Evolutionary conservation across 192 early-diverging fungal genomes (phyloP), one percentile per base, ranked within the genome.

Genomic region (Coemansia sp.): DNA sequence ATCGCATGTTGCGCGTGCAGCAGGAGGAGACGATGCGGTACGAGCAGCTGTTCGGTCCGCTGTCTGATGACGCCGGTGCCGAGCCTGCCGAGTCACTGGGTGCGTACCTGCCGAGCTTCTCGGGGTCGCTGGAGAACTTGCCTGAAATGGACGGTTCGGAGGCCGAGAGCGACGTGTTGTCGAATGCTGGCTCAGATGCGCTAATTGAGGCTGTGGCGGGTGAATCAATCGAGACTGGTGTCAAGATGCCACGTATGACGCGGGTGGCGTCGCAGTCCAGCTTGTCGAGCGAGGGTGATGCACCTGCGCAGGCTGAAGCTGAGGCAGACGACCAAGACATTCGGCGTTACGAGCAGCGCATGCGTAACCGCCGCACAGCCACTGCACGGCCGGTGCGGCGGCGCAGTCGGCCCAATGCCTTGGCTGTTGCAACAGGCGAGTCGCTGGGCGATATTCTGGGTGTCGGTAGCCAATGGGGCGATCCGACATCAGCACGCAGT

Each of bases 361-460:
- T 70, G 47, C 59, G 50, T 21, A 69, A 61, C 46, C 71, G 67
- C 1, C 67, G 64, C 11, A 44, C 40, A n/a, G 61, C 71, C 10
- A 44, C 9, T 47, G 24, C 70, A 64, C 40, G 37, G 51, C 20
- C 63, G 60, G 40, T 46, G 50, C 42, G 40, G 28, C 25, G 55
- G 20, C n/a, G 38, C 40, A 26, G 56, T 49, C 25, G 55, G 71
- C 5, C 71, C 2, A 24, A n/a, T 3, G 40, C 63, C 20, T 58
- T 78, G 25, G 58, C 70, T 14, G 47, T 72, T 4, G 75, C 72
- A 17, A 34, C 20, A 6, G 61, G 76, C 9, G 76, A 79, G 64
- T 73, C 76, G 2, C 64, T 73, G 9, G 76, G 71, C 44, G 76
- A 73, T 10, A 79, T 79, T n/a, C 53, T 79, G 3, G 76, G 76